Evolutionary conservation across 140 eudicot genomes (phyloP), one percentile per base, ranked within the genome.

Genomic region (Ambrosia hybrid): DNA sequence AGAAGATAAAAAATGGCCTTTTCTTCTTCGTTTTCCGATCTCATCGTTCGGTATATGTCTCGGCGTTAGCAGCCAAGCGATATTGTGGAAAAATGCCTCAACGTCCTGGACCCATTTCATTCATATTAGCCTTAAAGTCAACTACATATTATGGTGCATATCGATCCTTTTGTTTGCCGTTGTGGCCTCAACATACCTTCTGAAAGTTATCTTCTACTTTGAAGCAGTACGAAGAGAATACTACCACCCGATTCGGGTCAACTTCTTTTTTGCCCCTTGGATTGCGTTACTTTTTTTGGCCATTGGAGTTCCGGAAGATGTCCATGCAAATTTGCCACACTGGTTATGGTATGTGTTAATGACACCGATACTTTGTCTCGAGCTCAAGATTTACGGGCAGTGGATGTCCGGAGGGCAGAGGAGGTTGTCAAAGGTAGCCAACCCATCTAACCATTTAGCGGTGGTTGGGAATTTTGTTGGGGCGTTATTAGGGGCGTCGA

Each of bases 351-450:
- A 93, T 16, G 53, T 81, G 65, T 78, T 93, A 14, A 93, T 93
- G 99, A 45, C 95, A 0, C 99, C 97, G 3, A 76, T 93, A 48
- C 82, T 90, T 15, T 65, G 76, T 62, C 81, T 93, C 3, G 97
- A 93, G 85, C 87, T 93, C 33, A 90, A 93, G 83, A 90, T 93
- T 60, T 93, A 93, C 49, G 99, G 99, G 10, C 96, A 93, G 57
- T 93, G 99, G 99, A 93, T 90, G 97, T 93, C 97, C 0, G 99
- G 99, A 3, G 99, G 99, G 36, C 89, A 90, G 51, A 48, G 99
- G 56, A 74, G 96, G 79, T 89, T 93, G 45, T 93, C 99, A 0
- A 93, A 93, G 74, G 97, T 93, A 76, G 99, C 97, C 2, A 93
- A 93, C 70, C 99, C 97, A 0, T 80, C 94, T 2, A 93, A 88